Conservation (phyloP, 371 early-diverging fungal genomes). For the Chytridium lagenaria region DNA sequence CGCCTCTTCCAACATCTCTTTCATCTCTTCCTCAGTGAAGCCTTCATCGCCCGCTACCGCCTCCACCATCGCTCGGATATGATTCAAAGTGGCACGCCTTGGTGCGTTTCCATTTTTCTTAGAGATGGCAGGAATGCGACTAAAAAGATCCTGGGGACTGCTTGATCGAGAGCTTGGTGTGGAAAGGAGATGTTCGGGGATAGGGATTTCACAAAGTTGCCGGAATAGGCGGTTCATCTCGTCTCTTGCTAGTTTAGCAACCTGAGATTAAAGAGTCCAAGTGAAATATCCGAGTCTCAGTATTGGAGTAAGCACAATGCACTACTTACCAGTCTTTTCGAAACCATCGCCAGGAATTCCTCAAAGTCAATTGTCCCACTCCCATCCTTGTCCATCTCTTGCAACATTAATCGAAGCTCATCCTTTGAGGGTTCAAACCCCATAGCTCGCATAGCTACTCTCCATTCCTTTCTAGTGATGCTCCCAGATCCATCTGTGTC, state of each 20-base stretch:
- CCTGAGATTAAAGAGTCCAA: not conserved
- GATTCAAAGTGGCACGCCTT: slow-evolving; percentile 19
- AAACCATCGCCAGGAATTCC: slow-evolving; percentile 51
- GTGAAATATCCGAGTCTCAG: too few species aligned
- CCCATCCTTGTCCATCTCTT: slow-evolving; percentile 52
- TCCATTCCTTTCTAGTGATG: slow-evolving; percentile 55
- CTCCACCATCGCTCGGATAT: slow-evolving; percentile 42
- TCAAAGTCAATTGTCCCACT: slow-evolving; percentile 54
- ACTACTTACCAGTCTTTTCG: slow-evolving; percentile 41
- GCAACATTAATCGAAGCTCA: slow-evolving; percentile 50
- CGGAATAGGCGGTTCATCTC: slow-evolving; percentile 33
- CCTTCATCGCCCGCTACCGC: slow-evolving; percentile 60
- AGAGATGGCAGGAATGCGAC: not conserved
- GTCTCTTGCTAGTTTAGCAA: slow-evolving; percentile 14
- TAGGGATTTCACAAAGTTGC: slow-evolving; percentile 11
- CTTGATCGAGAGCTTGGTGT: slow-evolving; percentile 6
- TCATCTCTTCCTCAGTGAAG: slow-evolving; percentile 70
- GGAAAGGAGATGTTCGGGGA: not conserved
- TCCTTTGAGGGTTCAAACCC: slow-evolving; percentile 58
- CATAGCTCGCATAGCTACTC: slow-evolving; percentile 56
- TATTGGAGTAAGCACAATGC: too few species aligned
- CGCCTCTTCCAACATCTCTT: slow-evolving; percentile 80
- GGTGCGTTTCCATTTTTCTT: slow-evolving; percentile 10
- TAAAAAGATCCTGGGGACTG: slow-evolving; percentile 48
- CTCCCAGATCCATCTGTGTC: slow-evolving; percentile 87